phyloP scores from a whole-genome alignment of 2,329 filamentous ascomycete genomes.

The Hymenoscyphus infarciens region DNA sequence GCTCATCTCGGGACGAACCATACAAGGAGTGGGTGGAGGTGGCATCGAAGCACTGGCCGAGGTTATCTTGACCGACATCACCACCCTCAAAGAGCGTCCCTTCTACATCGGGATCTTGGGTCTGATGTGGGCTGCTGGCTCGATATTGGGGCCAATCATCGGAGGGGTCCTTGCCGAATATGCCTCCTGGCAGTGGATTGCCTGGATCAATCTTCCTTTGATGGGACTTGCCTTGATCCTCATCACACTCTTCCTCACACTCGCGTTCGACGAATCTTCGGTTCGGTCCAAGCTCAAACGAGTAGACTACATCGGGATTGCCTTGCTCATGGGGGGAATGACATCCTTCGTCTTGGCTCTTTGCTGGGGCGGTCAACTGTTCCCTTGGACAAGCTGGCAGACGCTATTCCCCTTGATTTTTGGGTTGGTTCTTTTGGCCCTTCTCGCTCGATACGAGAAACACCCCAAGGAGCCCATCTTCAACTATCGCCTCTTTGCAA shows the following conservation, averaged over 20 bases:
- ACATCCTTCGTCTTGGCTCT: constrained; percentile 6
- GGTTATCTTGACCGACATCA: constrained; percentile 48
- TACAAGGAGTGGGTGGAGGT: constrained; percentile 47
- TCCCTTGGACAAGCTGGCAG: constrained; percentile 56
- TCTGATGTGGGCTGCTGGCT: constrained; percentile 42
- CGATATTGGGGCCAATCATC: constrained; percentile 37
- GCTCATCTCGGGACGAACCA: constrained; percentile 28
- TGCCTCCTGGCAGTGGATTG: constrained; percentile 9
- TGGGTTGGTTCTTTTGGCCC: constrained; percentile 46
- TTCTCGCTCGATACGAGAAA: constrained; percentile 39
- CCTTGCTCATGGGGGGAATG: background rate
- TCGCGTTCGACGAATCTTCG: background rate
- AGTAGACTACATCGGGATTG: constrained; percentile 47
- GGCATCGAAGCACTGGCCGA: constrained; percentile 44
- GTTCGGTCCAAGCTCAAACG: constrained; percentile 37
- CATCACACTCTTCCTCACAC: background rate
- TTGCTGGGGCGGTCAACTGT: constrained; percentile 58
- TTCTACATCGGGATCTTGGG: constrained; percentile 40
- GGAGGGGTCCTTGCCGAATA: constrained; percentile 41
- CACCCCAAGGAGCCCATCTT: constrained; percentile 1
- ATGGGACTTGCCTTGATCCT: background rate
- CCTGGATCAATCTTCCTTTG: constrained; percentile 10
- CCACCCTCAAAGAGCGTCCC: constrained; percentile 45
- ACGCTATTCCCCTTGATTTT: constrained; percentile 57
- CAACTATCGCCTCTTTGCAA: constrained; percentile 3